A percentile compares a stretch with the other conserved stretches of the same genome.
These are phyloP conservation scores for Oldenlandia corymbosa DNA, from an alignment of 257 asterid genomes.

Conservation along the genomic window DNA sequence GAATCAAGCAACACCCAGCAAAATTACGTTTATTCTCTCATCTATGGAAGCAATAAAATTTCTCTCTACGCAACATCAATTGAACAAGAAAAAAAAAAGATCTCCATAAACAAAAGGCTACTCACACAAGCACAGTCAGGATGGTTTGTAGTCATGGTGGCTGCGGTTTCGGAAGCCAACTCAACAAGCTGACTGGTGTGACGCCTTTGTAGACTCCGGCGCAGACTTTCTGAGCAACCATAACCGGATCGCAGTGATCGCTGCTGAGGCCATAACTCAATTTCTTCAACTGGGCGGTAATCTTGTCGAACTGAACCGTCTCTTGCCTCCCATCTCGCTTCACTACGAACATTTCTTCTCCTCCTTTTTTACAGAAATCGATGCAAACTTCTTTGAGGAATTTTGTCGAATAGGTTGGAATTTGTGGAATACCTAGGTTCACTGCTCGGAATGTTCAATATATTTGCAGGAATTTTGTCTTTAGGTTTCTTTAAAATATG, in stretches of 20 bases:
- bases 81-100: not conserved
- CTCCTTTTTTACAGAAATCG: not conserved
- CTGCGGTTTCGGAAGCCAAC: constrained; percentile 96
- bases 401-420: constrained; percentile 35
- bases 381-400: constrained; percentile 8
- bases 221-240: constrained; percentile 86
- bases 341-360: constrained; percentile 72
- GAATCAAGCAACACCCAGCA: no score
- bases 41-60: no score
- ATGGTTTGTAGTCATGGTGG: constrained; percentile 86
- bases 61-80: no score
- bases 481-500: constrained; percentile 38
- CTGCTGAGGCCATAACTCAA: constrained; percentile 82
- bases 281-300: constrained; percentile 84
- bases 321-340: constrained; percentile 96
- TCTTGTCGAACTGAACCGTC: constrained; percentile 90
- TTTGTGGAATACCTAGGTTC: not conserved
- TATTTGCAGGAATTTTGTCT: not conserved
- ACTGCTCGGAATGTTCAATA: no score
- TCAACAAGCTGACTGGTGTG: constrained; percentile 97
- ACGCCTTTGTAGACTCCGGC: constrained; percentile 94
- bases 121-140: constrained; percentile 94
- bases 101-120: no score
- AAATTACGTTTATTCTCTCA: no score
- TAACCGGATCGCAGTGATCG: constrained; percentile 88